phyloP scores from a whole-genome alignment of 1,284 basidiomycete species.

The Cryptococcus wingfieldii region DNA sequence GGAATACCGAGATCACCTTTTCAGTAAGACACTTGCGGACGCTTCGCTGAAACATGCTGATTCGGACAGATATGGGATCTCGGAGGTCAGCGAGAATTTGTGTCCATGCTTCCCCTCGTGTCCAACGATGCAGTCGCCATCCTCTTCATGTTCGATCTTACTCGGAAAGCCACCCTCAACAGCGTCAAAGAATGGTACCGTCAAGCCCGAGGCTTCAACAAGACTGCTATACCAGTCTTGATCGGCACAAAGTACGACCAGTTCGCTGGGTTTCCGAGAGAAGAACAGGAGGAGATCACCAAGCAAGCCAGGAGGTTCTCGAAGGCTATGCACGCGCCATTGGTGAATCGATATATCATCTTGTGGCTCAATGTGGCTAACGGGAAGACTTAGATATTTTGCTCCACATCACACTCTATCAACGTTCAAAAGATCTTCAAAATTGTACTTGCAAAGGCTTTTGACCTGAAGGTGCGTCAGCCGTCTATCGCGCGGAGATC shows the following conservation, averaged over 20 bases:
- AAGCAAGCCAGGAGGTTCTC: slow-evolving; percentile 97
- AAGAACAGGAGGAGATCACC: slow-evolving; percentile 98
- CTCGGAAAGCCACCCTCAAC: slow-evolving; percentile 92
- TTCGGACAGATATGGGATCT: slow-evolving; percentile 80
- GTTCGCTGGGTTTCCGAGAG: slow-evolving; percentile 89
- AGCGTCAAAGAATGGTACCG: slow-evolving; percentile 99
- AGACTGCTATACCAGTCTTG: slow-evolving; percentile 92
- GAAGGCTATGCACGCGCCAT: slow-evolving; percentile 94
- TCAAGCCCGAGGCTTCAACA: slow-evolving; percentile 96
- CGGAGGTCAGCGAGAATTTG: slow-evolving; percentile 95
- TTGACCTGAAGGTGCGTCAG: slow-evolving; percentile 47
- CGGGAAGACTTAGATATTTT: slow-evolving; percentile 64
- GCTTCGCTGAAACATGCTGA: slow-evolving; percentile 1
- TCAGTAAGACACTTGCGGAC: slow-evolving; percentile 51
- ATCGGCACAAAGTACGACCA: slow-evolving; percentile 98
- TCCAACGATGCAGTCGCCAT: slow-evolving; percentile 98
- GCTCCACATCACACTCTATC: slow-evolving; percentile 94
- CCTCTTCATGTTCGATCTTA: slow-evolving; percentile 98
- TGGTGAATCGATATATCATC: slow-evolving; percentile 47
- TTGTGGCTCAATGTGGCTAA: not conserved
- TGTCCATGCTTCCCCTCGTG: slow-evolving; percentile 96
- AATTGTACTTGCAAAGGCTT: slow-evolving; percentile 50
- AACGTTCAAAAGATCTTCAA: slow-evolving; percentile 99
- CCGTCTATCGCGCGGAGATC: not conserved
- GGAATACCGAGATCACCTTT: slow-evolving; percentile 97